phyloP scores from a whole-genome alignment of 176 grass and related monocot species.

The Oryza brachyantha region DNA sequence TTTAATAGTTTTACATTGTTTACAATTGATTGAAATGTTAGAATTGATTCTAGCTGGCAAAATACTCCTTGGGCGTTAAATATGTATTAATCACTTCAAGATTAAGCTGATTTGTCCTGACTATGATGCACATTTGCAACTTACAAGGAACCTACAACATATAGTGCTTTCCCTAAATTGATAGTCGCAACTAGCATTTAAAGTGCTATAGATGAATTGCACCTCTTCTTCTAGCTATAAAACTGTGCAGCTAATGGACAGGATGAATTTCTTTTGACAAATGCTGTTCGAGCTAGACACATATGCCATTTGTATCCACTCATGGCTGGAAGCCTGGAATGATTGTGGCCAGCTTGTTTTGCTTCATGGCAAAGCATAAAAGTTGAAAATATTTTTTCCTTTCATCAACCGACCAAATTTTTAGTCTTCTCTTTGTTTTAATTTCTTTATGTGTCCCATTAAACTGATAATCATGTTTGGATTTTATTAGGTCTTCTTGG shows the following conservation, averaged over 20 bases:
- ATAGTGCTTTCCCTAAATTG: neutral
- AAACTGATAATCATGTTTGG: constrained; percentile 5
- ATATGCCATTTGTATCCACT: neutral
- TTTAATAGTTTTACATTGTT: neutral
- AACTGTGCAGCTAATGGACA: neutral
- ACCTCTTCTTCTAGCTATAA: neutral
- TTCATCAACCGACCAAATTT: neutral
- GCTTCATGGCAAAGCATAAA: neutral
- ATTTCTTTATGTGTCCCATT: neutral
- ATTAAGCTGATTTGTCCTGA: neutral
- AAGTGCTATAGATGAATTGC: neutral
- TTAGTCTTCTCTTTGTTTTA: neutral
- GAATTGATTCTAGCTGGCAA: neutral
- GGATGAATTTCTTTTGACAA: constrained; percentile 7
- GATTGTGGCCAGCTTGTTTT: neutral
- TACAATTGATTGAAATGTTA: neutral
- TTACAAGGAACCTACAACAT: constrained; percentile 1
- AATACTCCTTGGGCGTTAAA: neutral
- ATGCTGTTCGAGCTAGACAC: neutral
- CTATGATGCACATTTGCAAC: neutral
- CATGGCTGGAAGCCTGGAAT: constrained; percentile 19
- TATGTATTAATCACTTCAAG: neutral
- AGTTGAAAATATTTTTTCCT: neutral
- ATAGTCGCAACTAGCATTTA: neutral
- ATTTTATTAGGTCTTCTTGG: constrained; percentile 78